Evolutionary conservation across 768 basidiomycete genomes (phyloP).

Genomic region (Suillus decipiens): DNA sequence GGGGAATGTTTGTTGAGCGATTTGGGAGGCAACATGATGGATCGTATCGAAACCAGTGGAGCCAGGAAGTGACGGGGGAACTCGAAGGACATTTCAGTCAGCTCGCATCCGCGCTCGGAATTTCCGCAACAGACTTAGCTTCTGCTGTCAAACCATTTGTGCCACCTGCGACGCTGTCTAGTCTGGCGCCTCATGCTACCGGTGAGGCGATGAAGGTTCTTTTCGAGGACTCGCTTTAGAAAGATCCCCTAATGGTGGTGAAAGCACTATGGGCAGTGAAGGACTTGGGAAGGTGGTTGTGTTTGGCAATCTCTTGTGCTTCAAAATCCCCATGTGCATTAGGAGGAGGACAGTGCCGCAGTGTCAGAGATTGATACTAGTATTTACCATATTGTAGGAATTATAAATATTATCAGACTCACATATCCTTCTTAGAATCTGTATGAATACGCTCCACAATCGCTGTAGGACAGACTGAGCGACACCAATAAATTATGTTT

Average conservation of each 20-base stretch:
- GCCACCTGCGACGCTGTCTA: slow-evolving; percentile 60
- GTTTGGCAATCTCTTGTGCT: slow-evolving; percentile 42
- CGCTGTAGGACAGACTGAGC: neutral
- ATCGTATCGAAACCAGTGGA: slow-evolving; percentile 11
- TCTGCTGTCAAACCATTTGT: slow-evolving; percentile 61
- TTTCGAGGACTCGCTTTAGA: slow-evolving; percentile 14
- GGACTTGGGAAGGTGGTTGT: slow-evolving; percentile 47
- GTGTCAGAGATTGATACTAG: neutral
- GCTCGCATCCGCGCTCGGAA: slow-evolving; percentile 62
- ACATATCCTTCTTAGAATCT: neutral
- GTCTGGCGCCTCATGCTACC: slow-evolving; percentile 48
- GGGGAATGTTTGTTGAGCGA: slow-evolving; percentile 31
- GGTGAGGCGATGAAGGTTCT: slow-evolving; percentile 44
- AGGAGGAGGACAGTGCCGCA: neutral
- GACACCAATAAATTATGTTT: neutral
- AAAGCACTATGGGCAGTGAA: slow-evolving; percentile 32
- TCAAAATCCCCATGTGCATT: neutral
- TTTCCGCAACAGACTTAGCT: slow-evolving; percentile 61
- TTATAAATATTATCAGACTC: neutral
- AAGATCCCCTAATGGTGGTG: neutral
- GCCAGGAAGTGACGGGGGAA: slow-evolving; percentile 18
- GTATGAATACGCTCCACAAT: neutral
- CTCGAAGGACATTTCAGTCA: slow-evolving; percentile 61
- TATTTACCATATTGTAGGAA: neutral
- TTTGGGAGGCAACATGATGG: slow-evolving; percentile 14